phyloP scores from a whole-genome alignment of 495 filamentous ascomycete species.

The Aspergillus cavernicola region DNA sequence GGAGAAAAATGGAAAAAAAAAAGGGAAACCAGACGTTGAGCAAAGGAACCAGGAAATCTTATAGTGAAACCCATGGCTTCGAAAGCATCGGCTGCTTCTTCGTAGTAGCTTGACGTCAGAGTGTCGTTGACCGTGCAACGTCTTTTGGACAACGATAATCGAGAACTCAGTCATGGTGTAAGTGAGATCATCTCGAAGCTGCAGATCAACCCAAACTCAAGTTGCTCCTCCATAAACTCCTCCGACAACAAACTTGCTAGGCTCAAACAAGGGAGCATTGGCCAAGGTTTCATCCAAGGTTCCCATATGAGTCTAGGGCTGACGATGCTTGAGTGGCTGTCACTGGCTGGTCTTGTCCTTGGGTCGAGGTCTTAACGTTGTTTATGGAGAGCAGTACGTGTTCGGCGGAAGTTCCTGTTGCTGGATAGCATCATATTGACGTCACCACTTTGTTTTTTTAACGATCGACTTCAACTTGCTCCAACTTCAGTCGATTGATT shows the following conservation, averaged over 20 bases:
- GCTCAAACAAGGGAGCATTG: too few species aligned
- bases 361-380: too few species aligned
- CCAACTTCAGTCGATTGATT: too few species aligned
- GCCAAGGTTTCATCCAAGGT: too few species aligned
- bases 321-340: too few species aligned
- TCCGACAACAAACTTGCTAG: too few species aligned
- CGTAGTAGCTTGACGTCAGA: constrained; percentile 23
- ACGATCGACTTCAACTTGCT: too few species aligned
- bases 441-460: not conserved
- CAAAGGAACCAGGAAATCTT: not conserved
- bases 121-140: constrained; percentile 14
- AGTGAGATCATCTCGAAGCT: constrained; percentile 4
- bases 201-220: too few species aligned
- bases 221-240: too few species aligned
- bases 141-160: not conserved
- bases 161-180: not conserved
- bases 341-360: too few species aligned
- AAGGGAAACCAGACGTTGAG: not conserved
- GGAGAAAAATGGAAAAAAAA: constrained; percentile 3
- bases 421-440: not conserved
- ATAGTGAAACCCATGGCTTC: not conserved
- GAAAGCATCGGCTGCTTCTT: not conserved
- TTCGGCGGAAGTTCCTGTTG: not conserved
- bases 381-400: too few species aligned
- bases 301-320: not conserved